Evolutionary conservation across 345 rosid genomes (phyloP).

Genomic region (Limnanthes douglasii): DNA sequence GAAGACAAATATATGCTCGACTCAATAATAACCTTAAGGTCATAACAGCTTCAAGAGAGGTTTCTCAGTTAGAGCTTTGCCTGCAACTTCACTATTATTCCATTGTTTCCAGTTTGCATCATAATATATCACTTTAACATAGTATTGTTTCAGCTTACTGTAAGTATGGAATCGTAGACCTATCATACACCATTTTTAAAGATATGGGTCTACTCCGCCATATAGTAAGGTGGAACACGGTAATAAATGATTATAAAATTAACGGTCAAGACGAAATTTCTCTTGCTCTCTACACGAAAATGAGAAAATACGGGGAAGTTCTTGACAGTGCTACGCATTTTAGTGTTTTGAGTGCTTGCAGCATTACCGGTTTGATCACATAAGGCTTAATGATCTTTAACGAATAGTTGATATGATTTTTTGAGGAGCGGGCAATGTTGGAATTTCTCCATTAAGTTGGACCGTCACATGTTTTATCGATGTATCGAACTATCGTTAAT

Average conservation of each 20-base stretch:
- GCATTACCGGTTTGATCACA: conserved; percentile 22
- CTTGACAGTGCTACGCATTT: conserved; percentile 23
- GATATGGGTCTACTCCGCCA: conserved; percentile 22
- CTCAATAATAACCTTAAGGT: conserved; percentile 14
- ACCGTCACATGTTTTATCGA: too few species aligned
- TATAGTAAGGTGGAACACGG: conserved; percentile 33
- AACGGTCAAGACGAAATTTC: conserved; percentile 23
- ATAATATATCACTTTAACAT: conserved; percentile 16
- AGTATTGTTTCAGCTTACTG: conserved; percentile 32
- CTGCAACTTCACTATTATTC: conserved; percentile 26
- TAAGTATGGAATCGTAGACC: conserved; percentile 21
- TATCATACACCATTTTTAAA: conserved; percentile 12
- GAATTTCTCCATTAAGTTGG: too few species aligned
- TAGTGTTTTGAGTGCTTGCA: conserved; percentile 24
- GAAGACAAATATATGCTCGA: conserved; percentile 15
- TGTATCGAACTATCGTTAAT: too few species aligned
- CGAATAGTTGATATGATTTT: conserved; percentile 22
- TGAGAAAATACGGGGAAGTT: conserved; percentile 17
- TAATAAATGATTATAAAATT: conserved; percentile 22
- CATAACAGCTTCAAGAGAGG: conserved; percentile 16
- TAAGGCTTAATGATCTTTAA: conserved; percentile 26
- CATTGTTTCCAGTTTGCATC: conserved; percentile 12
- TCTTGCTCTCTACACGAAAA: conserved; percentile 17
- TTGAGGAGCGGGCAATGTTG: conserved; percentile 22
- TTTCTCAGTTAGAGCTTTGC: conserved; percentile 19